A percentile compares a stretch with the other conserved stretches of the same genome.
Conservation (phyloP, 768 basidiomycete species). For the Naganishia randhawae region DNA sequence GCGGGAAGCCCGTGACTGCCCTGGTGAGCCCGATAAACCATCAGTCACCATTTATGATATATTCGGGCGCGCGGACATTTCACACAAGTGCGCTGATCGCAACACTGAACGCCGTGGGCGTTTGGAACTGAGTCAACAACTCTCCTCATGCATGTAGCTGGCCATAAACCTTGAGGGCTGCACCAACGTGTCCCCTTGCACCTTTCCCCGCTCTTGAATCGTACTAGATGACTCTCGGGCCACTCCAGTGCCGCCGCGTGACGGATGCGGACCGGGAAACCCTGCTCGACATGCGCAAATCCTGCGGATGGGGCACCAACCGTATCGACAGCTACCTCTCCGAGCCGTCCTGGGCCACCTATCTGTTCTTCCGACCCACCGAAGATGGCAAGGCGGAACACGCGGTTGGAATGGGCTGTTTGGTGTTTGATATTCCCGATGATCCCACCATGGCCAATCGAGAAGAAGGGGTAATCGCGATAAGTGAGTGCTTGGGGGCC, state of each 20-base stretch:
- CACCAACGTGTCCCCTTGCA: too few relatives aligned
- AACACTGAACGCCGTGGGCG: too few relatives aligned
- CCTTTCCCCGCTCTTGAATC: too few relatives aligned
- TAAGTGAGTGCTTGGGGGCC: slow-evolving; percentile 31
- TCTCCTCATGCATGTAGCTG: too few relatives aligned
- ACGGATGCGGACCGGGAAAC: slow-evolving; percentile 15
- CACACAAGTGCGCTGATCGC: too few relatives aligned
- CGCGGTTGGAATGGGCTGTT: slow-evolving; percentile 38
- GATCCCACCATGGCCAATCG: slow-evolving; percentile 33
- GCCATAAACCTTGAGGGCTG: too few relatives aligned
- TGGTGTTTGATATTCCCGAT: slow-evolving; percentile 31
- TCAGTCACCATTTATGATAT: too few relatives aligned
- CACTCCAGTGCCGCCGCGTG: slow-evolving; percentile 6
- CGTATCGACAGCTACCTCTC: slow-evolving; percentile 18
- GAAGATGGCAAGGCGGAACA: slow-evolving; percentile 24
- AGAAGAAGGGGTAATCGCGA: slow-evolving; percentile 16
- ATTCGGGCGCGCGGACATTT: too few relatives aligned
- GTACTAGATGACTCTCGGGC: not conserved
- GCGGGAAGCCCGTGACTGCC: too few relatives aligned
- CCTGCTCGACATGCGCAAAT: slow-evolving; percentile 15
- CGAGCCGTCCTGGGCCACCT: slow-evolving; percentile 12
- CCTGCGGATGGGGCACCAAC: slow-evolving; percentile 15
- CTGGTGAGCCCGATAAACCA: too few relatives aligned
- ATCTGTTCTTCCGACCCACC: not conserved
- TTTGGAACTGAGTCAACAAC: too few relatives aligned